Base-by-base conservation (phyloP, 352 stramenopile genomes). In the Phytophthora hybrid region DNA sequence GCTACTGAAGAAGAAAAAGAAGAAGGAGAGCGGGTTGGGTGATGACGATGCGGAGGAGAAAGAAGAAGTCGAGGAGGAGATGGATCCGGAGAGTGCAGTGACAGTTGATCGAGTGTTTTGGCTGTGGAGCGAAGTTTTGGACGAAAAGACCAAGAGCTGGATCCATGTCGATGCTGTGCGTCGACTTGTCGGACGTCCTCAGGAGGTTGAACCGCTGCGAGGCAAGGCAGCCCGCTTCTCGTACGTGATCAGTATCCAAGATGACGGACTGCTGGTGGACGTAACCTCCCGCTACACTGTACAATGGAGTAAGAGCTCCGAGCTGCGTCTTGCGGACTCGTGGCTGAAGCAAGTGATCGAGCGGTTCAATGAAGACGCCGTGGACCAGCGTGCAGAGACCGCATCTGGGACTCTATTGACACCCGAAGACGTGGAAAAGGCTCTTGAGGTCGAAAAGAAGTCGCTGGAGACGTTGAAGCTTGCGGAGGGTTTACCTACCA, bases 81-180 rank as follows among this genome's bases (percentile, higher is more conserved):
- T 58, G 52, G 37, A 67, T 26, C 37, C 39, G 9, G 63, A 67
- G 14, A 69, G 46, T 47, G 31, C 10, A 10, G 49, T 39, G 0
- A 54, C 18, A 19, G 31, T 63, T 3, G 58, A 55, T 44, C 66
- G 80, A 59, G 74, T 72, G 47, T 75, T 80, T 46, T 93, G 85
- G 81, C 54, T 83, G 14, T 96, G 89, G 89, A 82, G 70, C 19
- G 89, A 96, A 41, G 85, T 94, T n/a, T 74, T 83, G 5, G 84
- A 93, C 52, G 66, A 78, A 21, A 79, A 84, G 34, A 79, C 32
- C 1, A 76, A 77, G 19, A 70, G 19, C 5, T 97, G 90, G 90
- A 63, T 91, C 16, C 77, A 84, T 29, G 84, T 93, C 2, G 90
- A 97, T 71, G 64, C 73, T 3, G 56, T 89, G 0, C 76, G 67